Evolutionary conservation across 768 basidiomycete genomes (phyloP).

Genomic region (Calocybe cyanea): DNA sequence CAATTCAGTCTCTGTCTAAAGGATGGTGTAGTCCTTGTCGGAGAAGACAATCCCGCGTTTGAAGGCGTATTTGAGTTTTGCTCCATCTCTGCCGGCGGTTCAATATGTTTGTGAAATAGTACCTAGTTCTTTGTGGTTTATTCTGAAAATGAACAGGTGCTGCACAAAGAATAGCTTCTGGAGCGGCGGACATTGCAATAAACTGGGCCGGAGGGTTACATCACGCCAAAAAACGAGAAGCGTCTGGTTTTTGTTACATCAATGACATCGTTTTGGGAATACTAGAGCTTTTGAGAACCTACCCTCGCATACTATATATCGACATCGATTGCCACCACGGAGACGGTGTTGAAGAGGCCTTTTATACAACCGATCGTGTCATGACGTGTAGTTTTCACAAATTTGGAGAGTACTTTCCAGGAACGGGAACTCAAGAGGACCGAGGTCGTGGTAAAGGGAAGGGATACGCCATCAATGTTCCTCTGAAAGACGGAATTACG

Average conservation of each 20-base stretch:
- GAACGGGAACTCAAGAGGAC: slow-evolving; percentile 83
- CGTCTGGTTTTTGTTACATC: slow-evolving; percentile 98
- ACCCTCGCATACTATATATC: slow-evolving; percentile 89
- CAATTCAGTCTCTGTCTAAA: background rate
- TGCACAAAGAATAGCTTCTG: slow-evolving; percentile 77
- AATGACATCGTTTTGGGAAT: slow-evolving; percentile 97
- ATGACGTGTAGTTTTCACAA: slow-evolving; percentile 98
- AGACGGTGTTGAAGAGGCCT: slow-evolving; percentile 99
- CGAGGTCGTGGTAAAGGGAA: slow-evolving; percentile 79
- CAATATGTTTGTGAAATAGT: slow-evolving; percentile 58
- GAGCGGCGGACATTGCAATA: slow-evolving; percentile 87
- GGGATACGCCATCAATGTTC: slow-evolving; percentile 90
- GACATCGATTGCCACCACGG: slow-evolving; percentile 99
- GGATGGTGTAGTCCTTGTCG: slow-evolving; percentile 47
- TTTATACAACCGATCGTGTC: slow-evolving; percentile 95
- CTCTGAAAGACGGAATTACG: slow-evolving; percentile 89
- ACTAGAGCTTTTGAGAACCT: slow-evolving; percentile 81
- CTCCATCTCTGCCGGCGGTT: slow-evolving; percentile 93
- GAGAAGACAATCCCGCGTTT: slow-evolving; percentile 95
- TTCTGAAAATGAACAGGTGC: slow-evolving; percentile 46
- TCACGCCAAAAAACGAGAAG: slow-evolving; percentile 99
- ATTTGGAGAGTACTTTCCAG: slow-evolving; percentile 93
- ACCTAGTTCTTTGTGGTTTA: background rate
- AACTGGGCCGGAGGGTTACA: slow-evolving; percentile 99
- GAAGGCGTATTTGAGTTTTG: slow-evolving; percentile 98